These are phyloP conservation scores for Wickerhamomyces mucosus DNA, from an alignment of 805 yeast genomes.

Conservation along the genomic window DNA sequence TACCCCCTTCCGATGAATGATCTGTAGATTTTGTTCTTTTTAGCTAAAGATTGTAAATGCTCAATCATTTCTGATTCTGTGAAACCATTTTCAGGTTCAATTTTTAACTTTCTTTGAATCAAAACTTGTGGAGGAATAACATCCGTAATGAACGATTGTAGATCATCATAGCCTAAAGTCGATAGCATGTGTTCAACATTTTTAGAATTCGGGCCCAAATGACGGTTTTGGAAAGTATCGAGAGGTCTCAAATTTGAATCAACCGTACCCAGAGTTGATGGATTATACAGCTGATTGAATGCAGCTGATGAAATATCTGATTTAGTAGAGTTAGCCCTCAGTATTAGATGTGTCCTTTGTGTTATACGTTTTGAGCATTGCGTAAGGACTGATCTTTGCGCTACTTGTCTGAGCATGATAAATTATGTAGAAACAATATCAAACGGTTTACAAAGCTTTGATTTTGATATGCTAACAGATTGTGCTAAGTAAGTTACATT, in stretches of 20 bases:
- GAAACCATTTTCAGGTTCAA: slow-evolving; percentile 65
- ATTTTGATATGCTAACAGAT: too few species aligned
- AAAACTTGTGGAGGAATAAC: slow-evolving; percentile 76
- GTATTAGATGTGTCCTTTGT: too few species aligned
- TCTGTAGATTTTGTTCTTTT: slow-evolving; percentile 61
- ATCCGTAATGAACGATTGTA: slow-evolving; percentile 58
- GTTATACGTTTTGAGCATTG: too few species aligned
- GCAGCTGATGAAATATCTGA: slow-evolving; percentile 49
- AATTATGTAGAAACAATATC: too few species aligned
- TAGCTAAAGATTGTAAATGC: slow-evolving; percentile 59
- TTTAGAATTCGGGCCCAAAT: slow-evolving; percentile 68
- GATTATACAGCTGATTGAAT: slow-evolving; percentile 38
- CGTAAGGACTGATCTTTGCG: too few species aligned
- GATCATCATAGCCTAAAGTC: slow-evolving; percentile 52
- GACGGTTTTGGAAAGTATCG: slow-evolving; percentile 87
- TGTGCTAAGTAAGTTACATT: too few species aligned
- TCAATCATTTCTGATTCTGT: slow-evolving; percentile 75
- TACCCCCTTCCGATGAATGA: slow-evolving; percentile 92
- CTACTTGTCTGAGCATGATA: too few species aligned
- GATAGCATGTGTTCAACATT: slow-evolving; percentile 61
- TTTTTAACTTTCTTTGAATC: slow-evolving; percentile 52
- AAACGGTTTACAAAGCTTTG: too few species aligned
- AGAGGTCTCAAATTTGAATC: slow-evolving; percentile 27
- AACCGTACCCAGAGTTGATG: slow-evolving; percentile 19
- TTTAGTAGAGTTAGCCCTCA: slow-evolving; percentile 15